These are phyloP conservation scores for Hsuehochloa calcarea DNA, from an alignment of 176 grass and related monocot species.

Conservation along the genomic window DNA sequence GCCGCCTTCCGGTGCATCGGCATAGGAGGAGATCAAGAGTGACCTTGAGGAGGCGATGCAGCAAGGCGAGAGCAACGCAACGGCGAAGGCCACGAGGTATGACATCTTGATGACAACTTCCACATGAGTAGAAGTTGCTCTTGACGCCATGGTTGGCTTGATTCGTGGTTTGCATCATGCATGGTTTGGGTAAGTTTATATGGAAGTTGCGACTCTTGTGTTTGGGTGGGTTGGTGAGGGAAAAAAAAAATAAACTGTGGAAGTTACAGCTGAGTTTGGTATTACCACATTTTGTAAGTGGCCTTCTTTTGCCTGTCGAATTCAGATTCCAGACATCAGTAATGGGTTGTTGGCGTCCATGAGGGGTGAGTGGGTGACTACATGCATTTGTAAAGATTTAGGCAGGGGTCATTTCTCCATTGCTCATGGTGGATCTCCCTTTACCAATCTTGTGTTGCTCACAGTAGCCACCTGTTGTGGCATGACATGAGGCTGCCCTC, in stretches of 20 bases:
- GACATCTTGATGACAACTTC: not conserved
- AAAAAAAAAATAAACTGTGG: not conserved
- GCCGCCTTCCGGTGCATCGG: slow-evolving; percentile 8
- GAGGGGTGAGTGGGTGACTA: too few relatives aligned
- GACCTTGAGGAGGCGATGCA: slow-evolving; percentile 12
- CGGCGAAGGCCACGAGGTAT: slow-evolving; percentile 5
- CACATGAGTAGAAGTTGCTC: not conserved
- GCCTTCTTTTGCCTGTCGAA: not conserved
- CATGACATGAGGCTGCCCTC: not conserved
- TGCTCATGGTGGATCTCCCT: slow-evolving; percentile 11
- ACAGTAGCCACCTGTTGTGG: too few relatives aligned
- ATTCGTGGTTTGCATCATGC: not conserved
- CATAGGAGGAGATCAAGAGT: not conserved
- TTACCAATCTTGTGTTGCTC: too few relatives aligned
- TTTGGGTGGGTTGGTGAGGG: slow-evolving; percentile 2
- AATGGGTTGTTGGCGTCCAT: slow-evolving; percentile 42
- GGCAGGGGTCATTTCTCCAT: slow-evolving; percentile 21
- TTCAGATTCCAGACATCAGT: slow-evolving; percentile 2
- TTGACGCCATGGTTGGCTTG: slow-evolving; percentile 9
- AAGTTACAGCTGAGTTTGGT: slow-evolving; percentile 14
- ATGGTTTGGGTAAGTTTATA: slow-evolving; percentile 13
- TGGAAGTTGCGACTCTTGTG: not conserved
- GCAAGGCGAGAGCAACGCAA: slow-evolving; percentile 9
- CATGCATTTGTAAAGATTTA: slow-evolving; percentile 21
- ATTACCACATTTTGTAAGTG: slow-evolving; percentile 25